Conservation (phyloP, 1,284 basidiomycete species). For the Apiotrichum akiyoshidainum region DNA sequence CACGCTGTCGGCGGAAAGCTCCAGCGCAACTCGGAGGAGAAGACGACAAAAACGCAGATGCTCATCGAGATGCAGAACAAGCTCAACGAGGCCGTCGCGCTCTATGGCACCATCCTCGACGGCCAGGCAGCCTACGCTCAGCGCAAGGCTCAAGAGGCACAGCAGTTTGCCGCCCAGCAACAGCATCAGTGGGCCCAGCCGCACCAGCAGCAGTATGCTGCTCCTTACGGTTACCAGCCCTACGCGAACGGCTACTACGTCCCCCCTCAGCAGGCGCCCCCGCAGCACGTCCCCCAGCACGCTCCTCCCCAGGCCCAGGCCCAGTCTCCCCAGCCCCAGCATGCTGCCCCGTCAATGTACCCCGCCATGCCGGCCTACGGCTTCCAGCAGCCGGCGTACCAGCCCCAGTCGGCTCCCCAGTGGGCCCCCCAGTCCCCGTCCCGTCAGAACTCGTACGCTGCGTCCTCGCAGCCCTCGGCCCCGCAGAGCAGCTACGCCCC, state of each 20-base stretch:
- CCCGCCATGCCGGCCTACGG: slow-evolving; percentile 11
- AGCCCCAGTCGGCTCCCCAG: slow-evolving; percentile 29
- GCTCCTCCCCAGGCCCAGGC: slow-evolving; percentile 2
- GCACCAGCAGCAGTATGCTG: slow-evolving; percentile 14
- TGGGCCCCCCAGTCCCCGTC: slow-evolving; percentile 2
- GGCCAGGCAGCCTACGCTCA: slow-evolving; percentile 60
- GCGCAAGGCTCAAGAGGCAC: slow-evolving; percentile 41
- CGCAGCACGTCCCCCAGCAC: slow-evolving; percentile 11
- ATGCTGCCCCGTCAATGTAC: slow-evolving; percentile 6
- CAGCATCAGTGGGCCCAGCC: slow-evolving; percentile 22
- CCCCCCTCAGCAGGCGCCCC: slow-evolving; percentile 14
- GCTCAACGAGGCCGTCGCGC: slow-evolving; percentile 80
- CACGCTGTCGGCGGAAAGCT: slow-evolving; percentile 76
- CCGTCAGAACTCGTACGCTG: slow-evolving; percentile 24
- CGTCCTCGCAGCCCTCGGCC: neutral
- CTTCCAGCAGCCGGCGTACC: slow-evolving; percentile 17
- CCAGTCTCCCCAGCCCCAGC: slow-evolving; percentile 10
- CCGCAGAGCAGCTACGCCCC: slow-evolving; percentile 9
- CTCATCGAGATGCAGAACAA: slow-evolving; percentile 91
- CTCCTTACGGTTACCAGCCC: slow-evolving; percentile 24
- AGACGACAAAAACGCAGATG: slow-evolving; percentile 79
- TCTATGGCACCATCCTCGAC: slow-evolving; percentile 83
- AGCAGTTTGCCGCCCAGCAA: slow-evolving; percentile 35
- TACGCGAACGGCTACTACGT: slow-evolving; percentile 29
- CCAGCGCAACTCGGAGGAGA: slow-evolving; percentile 78